Conservation (phyloP, 108 stramenopile genomes). For the Cyclotella atomus region DNA sequence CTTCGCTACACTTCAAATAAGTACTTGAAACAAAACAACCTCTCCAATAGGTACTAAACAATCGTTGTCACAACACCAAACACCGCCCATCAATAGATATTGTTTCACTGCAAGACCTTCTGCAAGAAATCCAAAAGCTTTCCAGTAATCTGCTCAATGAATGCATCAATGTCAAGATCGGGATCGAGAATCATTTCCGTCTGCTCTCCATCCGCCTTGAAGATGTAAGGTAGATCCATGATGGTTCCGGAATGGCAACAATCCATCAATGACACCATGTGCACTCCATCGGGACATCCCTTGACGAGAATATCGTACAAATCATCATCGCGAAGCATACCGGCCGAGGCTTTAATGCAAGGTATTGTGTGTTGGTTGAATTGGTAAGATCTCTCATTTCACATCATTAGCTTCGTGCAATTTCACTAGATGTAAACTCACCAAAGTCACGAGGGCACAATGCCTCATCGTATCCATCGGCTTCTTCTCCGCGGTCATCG, state of each 20-base stretch:
- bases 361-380: no score
- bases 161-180: conserved; percentile 55
- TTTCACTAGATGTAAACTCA: no score
- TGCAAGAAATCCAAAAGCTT: conserved; percentile 27
- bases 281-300: conserved; percentile 32
- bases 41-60: background rate
- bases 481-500: conserved; percentile 68
- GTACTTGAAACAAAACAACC: background rate
- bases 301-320: conserved; percentile 59
- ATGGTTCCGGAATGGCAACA: conserved; percentile 76
- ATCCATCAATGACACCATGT: conserved; percentile 61
- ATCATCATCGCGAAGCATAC: conserved; percentile 67
- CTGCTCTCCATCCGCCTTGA: conserved; percentile 66
- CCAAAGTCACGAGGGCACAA: conserved; percentile 68
- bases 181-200: conserved; percentile 55
- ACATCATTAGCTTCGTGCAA: no score
- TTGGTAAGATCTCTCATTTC: no score
- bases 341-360: no score
- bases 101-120: background rate
- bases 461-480: conserved; percentile 65
- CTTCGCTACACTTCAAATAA: background rate
- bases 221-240: conserved; percentile 56
- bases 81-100: no score
- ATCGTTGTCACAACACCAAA: background rate
- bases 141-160: conserved; percentile 46